Conservation (phyloP, 2,329 filamentous ascomycete genomes). For the Leptographium lundbergii region DNA sequence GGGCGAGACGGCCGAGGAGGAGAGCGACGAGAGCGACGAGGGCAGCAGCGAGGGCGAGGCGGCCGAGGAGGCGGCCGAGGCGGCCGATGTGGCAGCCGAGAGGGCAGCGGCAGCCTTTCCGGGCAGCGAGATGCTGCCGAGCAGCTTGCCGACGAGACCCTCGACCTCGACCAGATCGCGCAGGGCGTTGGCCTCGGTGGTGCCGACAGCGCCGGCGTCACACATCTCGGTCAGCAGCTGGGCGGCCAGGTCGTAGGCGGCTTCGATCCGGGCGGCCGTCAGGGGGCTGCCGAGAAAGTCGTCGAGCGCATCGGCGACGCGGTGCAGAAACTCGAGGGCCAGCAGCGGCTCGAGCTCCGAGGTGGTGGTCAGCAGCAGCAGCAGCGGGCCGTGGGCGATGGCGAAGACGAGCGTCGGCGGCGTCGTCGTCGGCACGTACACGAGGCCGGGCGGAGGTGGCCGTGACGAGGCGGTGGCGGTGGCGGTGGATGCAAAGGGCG, state of each 20-base stretch:
- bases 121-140: conserved; percentile 77
- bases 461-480: neutral
- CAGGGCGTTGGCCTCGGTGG: conserved; percentile 86
- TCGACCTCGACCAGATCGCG: conserved; percentile 87
- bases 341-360: conserved; percentile 80
- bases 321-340: conserved; percentile 87
- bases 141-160: conserved; percentile 74
- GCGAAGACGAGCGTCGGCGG: conserved; percentile 85
- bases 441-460: conserved; percentile 67
- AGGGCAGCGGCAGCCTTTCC: conserved; percentile 29
- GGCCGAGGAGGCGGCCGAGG: neutral
- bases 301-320: conserved; percentile 82
- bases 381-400: conserved; percentile 68
- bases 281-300: conserved; percentile 87
- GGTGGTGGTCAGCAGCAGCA: conserved; percentile 76
- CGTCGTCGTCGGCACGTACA: conserved; percentile 70
- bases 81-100: neutral
- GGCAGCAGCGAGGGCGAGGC: neutral
- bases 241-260: conserved; percentile 83
- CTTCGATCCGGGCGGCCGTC: conserved; percentile 74
- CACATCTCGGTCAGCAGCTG: conserved; percentile 94
- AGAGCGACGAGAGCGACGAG: conserved; percentile 18
- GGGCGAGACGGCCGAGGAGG: conserved; percentile 28
- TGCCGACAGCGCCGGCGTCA: conserved; percentile 75
- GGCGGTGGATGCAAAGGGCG: neutral